Base-by-base conservation (phyloP, 2,329 filamentous ascomycete species). In the Helicocarpus griseus region DNA sequence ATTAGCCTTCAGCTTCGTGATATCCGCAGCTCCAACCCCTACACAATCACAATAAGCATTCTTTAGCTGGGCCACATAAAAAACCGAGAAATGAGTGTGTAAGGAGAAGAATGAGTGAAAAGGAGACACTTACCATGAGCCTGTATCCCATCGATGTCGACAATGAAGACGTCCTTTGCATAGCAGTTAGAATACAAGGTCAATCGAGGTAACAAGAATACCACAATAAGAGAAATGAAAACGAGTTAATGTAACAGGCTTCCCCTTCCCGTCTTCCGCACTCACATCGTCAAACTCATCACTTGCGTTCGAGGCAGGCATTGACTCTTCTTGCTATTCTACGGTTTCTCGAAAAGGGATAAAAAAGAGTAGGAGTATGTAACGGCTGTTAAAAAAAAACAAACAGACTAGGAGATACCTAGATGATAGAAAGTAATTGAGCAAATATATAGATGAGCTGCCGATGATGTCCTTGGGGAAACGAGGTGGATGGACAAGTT, bases 131-230 rank as follows among this genome's bases (percentile, higher is more conserved):
- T 66, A 78, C 79, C 83, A 64, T 86, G 81, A 31, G 78, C 74
- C 64, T 85, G 82, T 29, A 86, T 79, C 41, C 75, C 71, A 54
- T 86, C 83, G 53, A 86, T 81, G 59, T 85, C 81, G 51, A 85
- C 71, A 56, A 86, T 85, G 65, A 77, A 77, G 59, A 65, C 66
- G 57, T 81, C 70, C 70, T 73, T 48, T 8, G 31, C 9, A 35
- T 35, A 5, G 31, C 31, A 35, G 31, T n/a, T n/a, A n/a, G n/a
- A n/a, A n/a, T n/a, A n/a, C n/a, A n/a, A n/a, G n/a, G n/a, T n/a
- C n/a, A n/a, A n/a, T n/a, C n/a, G n/a, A n/a, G n/a, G n/a, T n/a
- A n/a, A n/a, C n/a, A n/a, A n/a, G n/a, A n/a, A n/a, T n/a, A n/a
- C n/a, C n/a, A n/a, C n/a, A n/a, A n/a, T 9, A 5, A 5, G 36